Evolutionary conservation across 148 eudicot species (phyloP), one percentile per base, ranked within the genome.

Genomic region (Vaccinium macrocarpon): DNA sequence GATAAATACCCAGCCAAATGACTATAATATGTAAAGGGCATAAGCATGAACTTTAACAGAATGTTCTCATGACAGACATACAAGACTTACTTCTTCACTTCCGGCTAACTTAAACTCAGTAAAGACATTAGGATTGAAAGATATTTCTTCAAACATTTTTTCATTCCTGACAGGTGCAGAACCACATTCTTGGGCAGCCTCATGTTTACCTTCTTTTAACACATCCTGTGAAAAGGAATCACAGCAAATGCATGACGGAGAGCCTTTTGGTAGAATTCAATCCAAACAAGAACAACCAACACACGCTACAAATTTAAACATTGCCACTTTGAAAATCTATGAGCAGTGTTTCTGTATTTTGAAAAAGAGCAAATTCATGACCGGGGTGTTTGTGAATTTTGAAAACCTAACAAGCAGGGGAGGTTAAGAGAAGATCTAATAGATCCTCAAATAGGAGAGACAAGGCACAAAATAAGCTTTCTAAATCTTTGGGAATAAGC

Each of bases 91-190:
- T 87, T 97, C 93, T 74, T 88, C 88, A 82, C 90, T 90, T 85
- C 98, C 99, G 81, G 98, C 93, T 86, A 95, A 84, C 82, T 93
- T 94, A 59, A 95, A 97, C 83, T 97, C 99, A 15, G 99, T 97
- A 72, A 97, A 93, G 38, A 90, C 98, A 83, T 97, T 97, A 75
- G 99, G 99, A 85, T 95, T 97, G 86, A 97, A 97, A 61, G 86
- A 62, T 71, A 93, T 83, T 51, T 92, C 91, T 72, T 89, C 88
- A 81, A 83, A 71, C 59, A 87, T 19, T 84, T 91, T 90, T 86
- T 76, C 82, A 79, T 81, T 78, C 51, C 73, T 88, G 76, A 74
- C 83, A 68, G 88, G 51, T 76, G 83, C 82, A 82, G 91, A 82
- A 35, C 23, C 82, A 78, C 83, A 81, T 61, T 89, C 92, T 83